phyloP scores from a whole-genome alignment of 2,329 filamentous ascomycete species.

The Eurotiales sp. region DNA sequence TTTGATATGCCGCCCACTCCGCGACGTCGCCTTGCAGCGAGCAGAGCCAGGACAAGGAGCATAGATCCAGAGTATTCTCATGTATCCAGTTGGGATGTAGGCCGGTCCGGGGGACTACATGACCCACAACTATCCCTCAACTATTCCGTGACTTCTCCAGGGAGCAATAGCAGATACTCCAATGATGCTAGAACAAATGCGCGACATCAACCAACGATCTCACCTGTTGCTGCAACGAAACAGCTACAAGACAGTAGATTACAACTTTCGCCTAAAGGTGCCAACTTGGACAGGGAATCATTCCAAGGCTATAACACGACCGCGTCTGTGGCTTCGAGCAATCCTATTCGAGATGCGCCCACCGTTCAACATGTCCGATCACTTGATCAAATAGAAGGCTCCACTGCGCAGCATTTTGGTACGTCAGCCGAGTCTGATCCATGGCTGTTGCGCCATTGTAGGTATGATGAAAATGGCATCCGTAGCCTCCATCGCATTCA shows the following conservation, averaged over 20 bases:
- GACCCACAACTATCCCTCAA: not conserved
- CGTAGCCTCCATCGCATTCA: conserved; percentile 33
- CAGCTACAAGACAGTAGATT: not conserved
- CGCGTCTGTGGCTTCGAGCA: conserved; percentile 4
- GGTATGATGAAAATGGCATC: conserved; percentile 35
- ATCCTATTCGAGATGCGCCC: conserved; percentile 16
- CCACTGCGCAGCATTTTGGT: conserved; percentile 29
- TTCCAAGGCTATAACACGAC: not conserved
- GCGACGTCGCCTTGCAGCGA: conserved; percentile 21
- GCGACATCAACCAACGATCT: not conserved
- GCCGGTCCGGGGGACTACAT: no score
- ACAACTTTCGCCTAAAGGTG: not conserved
- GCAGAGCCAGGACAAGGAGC: conserved; percentile 12
- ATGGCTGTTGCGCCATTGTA: conserved; percentile 35
- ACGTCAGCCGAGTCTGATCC: conserved; percentile 34
- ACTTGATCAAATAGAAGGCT: conserved; percentile 29
- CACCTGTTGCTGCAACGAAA: no score
- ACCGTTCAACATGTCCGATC: conserved; percentile 18
- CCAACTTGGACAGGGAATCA: not conserved
- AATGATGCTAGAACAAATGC: not conserved
- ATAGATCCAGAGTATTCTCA: not conserved
- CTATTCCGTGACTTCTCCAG: not conserved
- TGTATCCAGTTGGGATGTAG: no score
- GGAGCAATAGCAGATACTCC: not conserved
- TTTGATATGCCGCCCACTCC: conserved; percentile 10